These are phyloP conservation scores for Trichoderma hamatum DNA, from an alignment of 2,329 filamentous ascomycete genomes.

Conservation along the genomic window DNA sequence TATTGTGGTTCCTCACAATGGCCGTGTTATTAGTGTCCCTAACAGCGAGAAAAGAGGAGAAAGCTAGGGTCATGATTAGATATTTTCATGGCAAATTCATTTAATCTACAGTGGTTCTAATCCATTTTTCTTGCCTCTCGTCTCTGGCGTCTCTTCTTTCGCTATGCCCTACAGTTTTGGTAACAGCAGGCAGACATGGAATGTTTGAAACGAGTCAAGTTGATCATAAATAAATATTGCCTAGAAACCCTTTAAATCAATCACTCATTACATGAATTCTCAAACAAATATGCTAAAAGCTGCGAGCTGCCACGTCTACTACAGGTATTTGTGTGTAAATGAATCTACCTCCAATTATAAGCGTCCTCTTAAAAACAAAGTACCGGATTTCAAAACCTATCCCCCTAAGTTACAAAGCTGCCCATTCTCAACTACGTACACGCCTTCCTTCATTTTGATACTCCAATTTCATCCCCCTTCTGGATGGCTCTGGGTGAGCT, in stretches of 20 bases:
- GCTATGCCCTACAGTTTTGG: neutral
- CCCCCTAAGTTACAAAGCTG: conserved; percentile 35
- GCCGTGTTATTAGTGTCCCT: conserved; percentile 47
- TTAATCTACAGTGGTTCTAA: neutral
- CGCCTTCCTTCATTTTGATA: neutral
- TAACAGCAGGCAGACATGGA: neutral
- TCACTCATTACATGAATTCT: neutral
- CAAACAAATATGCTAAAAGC: conserved; percentile 11
- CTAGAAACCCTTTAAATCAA: neutral
- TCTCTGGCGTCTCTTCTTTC: neutral
- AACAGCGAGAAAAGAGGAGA: neutral
- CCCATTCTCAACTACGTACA: conserved; percentile 1
- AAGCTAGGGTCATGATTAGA: neutral
- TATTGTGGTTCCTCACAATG: conserved; percentile 48
- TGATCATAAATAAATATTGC: neutral
- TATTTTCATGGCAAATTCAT: neutral
- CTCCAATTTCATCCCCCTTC: neutral
- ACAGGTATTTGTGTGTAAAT: conserved; percentile 28
- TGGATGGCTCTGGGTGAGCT: neutral
- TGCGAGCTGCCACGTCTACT: conserved; percentile 13
- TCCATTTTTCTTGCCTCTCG: neutral
- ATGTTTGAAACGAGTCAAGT: neutral
- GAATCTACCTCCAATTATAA: conserved; percentile 31
- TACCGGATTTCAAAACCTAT: conserved; percentile 5
- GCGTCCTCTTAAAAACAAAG: conserved; percentile 30